Base-by-base conservation (phyloP, 2,329 filamentous ascomycete genomes). In the Tricladium varicosporioides region DNA sequence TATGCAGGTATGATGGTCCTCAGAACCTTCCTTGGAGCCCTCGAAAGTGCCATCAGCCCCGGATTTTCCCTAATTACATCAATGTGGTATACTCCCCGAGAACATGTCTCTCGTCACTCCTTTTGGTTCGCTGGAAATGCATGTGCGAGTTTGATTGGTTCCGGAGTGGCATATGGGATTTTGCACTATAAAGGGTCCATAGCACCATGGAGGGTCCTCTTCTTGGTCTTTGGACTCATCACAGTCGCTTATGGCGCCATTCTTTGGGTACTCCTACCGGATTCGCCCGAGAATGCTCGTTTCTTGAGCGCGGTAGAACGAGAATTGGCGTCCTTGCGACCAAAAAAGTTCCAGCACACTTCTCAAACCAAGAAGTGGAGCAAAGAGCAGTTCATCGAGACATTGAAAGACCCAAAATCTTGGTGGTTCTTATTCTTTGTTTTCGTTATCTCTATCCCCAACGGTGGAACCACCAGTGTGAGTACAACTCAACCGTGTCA, bases 241-340 rank as follows among this genome's bases (percentile, higher is more conserved):
- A 67, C 3, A 40, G 57, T 7, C 66, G 70, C 50, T 62, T 71
- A 5, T 27, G 69, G 18, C 0, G 15, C 74, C 2, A 50, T 74
- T 3, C 77, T 79, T 61, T 69, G 73, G 44, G 76, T 71, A 65
- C 54, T 76, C 56, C 67, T 82, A 16, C 79, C 80, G 0, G 78
- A 80, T 64, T 76, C 73, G 1, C 78, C 77, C 0, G 75, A 80
- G 65, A 69, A 72, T 48, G 76, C 78, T 3, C 46, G 52, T 7
- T 77, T 72, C 65, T 60, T 76, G 27, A 71, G 66, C 2, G 64
- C 72, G 36, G 61, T 58, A 16, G 74, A 77, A 60, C 72, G 72
- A 57, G 72, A 76, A 5, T 74, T 73, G 0, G 59, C 59, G 5
- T 48, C 51, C 18, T 54, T 47, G 14, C 57, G 50, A 19, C 31